Evolutionary conservation across 306 rosid species (phyloP).

Genomic region (Prunus persica): DNA sequence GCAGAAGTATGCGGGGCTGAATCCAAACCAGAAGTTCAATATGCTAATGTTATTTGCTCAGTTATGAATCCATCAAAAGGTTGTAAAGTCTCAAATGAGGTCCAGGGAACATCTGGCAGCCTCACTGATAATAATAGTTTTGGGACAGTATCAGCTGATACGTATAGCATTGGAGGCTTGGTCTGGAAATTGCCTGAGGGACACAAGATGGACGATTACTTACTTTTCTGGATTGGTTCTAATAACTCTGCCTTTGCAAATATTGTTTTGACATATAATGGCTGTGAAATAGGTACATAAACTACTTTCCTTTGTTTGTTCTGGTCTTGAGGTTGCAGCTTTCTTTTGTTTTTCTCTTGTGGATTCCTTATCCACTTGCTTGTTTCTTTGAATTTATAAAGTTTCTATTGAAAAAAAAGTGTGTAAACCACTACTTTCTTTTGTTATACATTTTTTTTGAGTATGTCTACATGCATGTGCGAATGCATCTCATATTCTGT

Average conservation of each 20-base stretch:
- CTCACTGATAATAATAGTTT: slow-evolving; percentile 24
- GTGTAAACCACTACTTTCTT: slow-evolving; percentile 8
- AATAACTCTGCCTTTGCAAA: slow-evolving; percentile 82
- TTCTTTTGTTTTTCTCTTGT: too few relatives aligned
- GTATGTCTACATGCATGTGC: neutral
- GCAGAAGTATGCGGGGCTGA: slow-evolving; percentile 30
- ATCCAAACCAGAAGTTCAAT: slow-evolving; percentile 37
- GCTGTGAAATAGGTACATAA: slow-evolving; percentile 78
- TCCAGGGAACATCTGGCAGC: slow-evolving; percentile 29
- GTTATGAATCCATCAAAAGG: slow-evolving; percentile 54
- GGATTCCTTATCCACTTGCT: too few relatives aligned
- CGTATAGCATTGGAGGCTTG: slow-evolving; percentile 66
- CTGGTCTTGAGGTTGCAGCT: too few relatives aligned
- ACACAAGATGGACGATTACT: slow-evolving; percentile 64
- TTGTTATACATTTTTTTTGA: neutral
- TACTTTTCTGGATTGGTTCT: slow-evolving; percentile 79
- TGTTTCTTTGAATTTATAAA: too few relatives aligned
- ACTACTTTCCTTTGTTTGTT: neutral
- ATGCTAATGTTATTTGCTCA: slow-evolving; percentile 63
- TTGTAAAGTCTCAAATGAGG: slow-evolving; percentile 29
- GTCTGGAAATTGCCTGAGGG: slow-evolving; percentile 65
- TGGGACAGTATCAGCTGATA: slow-evolving; percentile 26
- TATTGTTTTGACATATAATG: slow-evolving; percentile 74
- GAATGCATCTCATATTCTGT: neutral
- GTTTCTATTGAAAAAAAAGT: slow-evolving; percentile 25